Evolutionary conservation across 208 protist species (phyloP).

Genomic region (Leptomonas pyrrhocoris): DNA sequence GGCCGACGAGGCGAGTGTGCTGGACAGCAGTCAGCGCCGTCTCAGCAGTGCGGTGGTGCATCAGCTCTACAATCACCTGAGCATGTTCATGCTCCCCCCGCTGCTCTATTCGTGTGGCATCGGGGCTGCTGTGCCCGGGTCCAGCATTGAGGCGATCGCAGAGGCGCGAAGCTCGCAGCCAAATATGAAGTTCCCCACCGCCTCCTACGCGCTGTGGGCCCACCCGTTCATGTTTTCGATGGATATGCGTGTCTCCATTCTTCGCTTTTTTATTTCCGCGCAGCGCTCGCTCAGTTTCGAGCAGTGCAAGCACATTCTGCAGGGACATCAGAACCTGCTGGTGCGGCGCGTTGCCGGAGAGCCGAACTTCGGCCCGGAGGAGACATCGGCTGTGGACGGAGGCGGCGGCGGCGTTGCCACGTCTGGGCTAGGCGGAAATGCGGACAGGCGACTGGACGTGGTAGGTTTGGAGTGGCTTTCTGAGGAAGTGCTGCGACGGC

Average conservation of each 20-base stretch:
- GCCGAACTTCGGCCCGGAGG: constrained; percentile 7
- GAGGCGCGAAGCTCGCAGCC: neutral
- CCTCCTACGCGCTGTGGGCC: constrained; percentile 70
- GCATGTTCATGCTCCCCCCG: constrained; percentile 64
- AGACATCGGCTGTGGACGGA: neutral
- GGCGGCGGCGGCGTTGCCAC: neutral
- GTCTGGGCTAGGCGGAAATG: neutral
- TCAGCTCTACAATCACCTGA: constrained; percentile 62
- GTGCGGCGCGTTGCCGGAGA: constrained; percentile 12
- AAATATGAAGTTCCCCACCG: constrained; percentile 32
- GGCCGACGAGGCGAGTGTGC: neutral
- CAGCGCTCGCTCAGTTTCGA: constrained; percentile 44
- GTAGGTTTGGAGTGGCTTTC: constrained; percentile 62
- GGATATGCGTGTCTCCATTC: constrained; percentile 60
- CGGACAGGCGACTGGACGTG: constrained; percentile 25
- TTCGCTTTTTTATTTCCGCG: constrained; percentile 59
- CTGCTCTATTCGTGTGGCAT: constrained; percentile 39
- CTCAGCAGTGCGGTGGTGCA: constrained; percentile 76
- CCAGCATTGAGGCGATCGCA: neutral
- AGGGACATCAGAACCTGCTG: constrained; percentile 22
- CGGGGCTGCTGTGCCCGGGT: neutral
- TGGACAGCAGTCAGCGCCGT: constrained; percentile 44
- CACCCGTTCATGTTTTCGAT: constrained; percentile 71
- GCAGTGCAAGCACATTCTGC: constrained; percentile 20
- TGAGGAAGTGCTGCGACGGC: constrained; percentile 21